Evolutionary conservation across 1,139 yeast species (phyloP).

Genomic region (Suhomyces maxii): DNA sequence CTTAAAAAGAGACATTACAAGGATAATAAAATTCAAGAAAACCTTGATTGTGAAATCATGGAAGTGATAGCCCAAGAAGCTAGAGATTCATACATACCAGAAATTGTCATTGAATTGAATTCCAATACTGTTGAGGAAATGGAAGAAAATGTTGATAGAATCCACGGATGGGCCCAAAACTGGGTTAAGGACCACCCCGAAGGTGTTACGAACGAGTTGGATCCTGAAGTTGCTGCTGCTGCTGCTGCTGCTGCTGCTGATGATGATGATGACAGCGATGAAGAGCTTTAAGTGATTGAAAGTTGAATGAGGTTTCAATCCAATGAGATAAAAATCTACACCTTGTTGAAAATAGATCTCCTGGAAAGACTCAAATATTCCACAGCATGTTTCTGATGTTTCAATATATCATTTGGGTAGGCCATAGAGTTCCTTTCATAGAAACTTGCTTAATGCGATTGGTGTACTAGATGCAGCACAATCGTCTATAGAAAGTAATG

Average conservation of each 20-base stretch:
- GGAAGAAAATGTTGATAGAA: slow-evolving; percentile 76
- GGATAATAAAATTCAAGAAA: slow-evolving; percentile 81
- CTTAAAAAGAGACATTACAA: slow-evolving; percentile 72
- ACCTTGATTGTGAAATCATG: slow-evolving; percentile 96
- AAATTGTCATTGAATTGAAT: slow-evolving; percentile 75
- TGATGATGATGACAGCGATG: slow-evolving; percentile 12
- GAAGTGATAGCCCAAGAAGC: slow-evolving; percentile 89
- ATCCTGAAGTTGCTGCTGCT: slow-evolving; percentile 20
- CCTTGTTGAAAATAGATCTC: no score
- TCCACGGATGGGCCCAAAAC: slow-evolving; percentile 67
- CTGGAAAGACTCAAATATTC: no score
- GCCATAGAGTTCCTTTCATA: no score
- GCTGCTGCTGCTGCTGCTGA: slow-evolving; percentile 7
- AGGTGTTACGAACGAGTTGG: slow-evolving; percentile 41
- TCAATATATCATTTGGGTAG: no score
- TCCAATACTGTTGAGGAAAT: slow-evolving; percentile 75
- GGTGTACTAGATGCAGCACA: no score
- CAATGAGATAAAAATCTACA: neutral
- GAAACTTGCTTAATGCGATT: no score
- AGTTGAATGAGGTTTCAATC: neutral
- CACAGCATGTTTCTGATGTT: no score
- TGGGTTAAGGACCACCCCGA: slow-evolving; percentile 59
- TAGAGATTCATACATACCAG: slow-evolving; percentile 71
- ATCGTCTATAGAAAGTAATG: no score
- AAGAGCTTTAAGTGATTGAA: slow-evolving; percentile 1